Percentiles rank a stretch among this genome's conserved stretches.
These are phyloP conservation scores for Pseudogymnoascus sp. DNA, from an alignment of 2,329 filamentous ascomycete species.

Conservation along the genomic window DNA sequence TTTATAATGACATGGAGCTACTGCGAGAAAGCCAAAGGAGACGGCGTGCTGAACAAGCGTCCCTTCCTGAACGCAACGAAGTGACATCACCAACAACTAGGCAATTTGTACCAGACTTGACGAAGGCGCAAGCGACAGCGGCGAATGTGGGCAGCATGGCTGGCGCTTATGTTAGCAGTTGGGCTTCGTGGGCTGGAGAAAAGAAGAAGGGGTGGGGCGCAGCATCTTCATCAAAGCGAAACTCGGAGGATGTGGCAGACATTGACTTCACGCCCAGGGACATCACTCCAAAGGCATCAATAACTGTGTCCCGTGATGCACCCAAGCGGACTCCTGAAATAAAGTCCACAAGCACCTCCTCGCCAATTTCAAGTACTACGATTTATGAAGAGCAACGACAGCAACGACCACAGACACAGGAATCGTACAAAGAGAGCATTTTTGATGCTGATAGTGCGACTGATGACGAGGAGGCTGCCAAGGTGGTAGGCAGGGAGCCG, in stretches of 20 bases:
- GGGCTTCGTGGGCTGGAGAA: constrained; percentile 66
- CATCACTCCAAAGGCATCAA: background rate
- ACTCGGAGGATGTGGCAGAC: background rate
- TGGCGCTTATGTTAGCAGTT: constrained; percentile 59
- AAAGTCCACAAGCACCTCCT: background rate
- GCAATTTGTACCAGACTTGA: constrained; percentile 29
- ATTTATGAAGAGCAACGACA: background rate
- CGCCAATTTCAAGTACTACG: background rate
- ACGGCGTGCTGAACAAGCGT: constrained; percentile 49
- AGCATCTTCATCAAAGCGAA: background rate
- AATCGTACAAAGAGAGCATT: constrained; percentile 27
- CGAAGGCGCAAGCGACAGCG: constrained; percentile 40
- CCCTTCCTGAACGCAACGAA: constrained; percentile 20
- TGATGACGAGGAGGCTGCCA: constrained; percentile 2
- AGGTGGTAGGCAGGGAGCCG: background rate
- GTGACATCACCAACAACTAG: constrained; percentile 17
- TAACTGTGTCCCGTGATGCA: background rate
- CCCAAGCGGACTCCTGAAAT: background rate
- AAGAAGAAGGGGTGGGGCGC: constrained; percentile 52
- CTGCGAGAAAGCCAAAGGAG: constrained; percentile 67
- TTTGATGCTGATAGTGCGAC: constrained; percentile 26
- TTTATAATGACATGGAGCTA: constrained; percentile 85
- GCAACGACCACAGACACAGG: constrained; percentile 20
- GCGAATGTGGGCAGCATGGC: constrained; percentile 49
- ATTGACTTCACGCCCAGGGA: constrained; percentile 6